Conservation (phyloP, 2,329 filamentous ascomycete species). For the Claviceps arundinis region DNA sequence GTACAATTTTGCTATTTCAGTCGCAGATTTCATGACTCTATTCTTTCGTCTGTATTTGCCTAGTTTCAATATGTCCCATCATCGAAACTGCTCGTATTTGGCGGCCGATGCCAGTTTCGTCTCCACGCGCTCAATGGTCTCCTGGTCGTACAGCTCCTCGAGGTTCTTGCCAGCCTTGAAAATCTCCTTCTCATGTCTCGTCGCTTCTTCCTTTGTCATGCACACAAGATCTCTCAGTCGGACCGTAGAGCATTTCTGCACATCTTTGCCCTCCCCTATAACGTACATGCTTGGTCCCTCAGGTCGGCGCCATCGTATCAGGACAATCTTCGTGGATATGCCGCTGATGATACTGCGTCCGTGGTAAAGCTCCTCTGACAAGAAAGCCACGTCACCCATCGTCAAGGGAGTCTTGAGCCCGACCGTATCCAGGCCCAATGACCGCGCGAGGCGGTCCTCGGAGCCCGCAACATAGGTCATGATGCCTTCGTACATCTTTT, state of each 20-base stretch:
- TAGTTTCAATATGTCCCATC: background rate
- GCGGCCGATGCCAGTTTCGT: constrained; percentile 54
- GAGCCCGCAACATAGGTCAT: constrained; percentile 60
- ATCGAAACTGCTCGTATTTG: constrained; percentile 40
- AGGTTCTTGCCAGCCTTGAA: constrained; percentile 53
- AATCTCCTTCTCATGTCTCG: constrained; percentile 66
- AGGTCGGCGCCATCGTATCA: constrained; percentile 71
- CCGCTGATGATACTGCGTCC: constrained; percentile 76
- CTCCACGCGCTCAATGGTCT: constrained; percentile 55
- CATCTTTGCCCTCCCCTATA: constrained; percentile 52
- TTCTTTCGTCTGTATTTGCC: background rate
- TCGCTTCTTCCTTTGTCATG: constrained; percentile 86
- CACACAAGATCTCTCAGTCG: constrained; percentile 62
- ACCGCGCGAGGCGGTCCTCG: constrained; percentile 61
- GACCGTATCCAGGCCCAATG: constrained; percentile 24
- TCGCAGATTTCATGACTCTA: too few species aligned
- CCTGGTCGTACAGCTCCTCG: constrained; percentile 61
- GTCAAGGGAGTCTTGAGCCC: constrained; percentile 73
- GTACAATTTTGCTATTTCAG: too few species aligned
- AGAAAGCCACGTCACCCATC: constrained; percentile 68
- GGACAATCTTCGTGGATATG: constrained; percentile 60
- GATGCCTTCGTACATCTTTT: constrained; percentile 86
- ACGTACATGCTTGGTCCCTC: constrained; percentile 39
- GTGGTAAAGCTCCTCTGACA: constrained; percentile 79
- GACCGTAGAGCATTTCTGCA: constrained; percentile 65